These are phyloP conservation scores for Mycena capillaripes DNA, from an alignment of 768 basidiomycete species.

Conservation along the genomic window DNA sequence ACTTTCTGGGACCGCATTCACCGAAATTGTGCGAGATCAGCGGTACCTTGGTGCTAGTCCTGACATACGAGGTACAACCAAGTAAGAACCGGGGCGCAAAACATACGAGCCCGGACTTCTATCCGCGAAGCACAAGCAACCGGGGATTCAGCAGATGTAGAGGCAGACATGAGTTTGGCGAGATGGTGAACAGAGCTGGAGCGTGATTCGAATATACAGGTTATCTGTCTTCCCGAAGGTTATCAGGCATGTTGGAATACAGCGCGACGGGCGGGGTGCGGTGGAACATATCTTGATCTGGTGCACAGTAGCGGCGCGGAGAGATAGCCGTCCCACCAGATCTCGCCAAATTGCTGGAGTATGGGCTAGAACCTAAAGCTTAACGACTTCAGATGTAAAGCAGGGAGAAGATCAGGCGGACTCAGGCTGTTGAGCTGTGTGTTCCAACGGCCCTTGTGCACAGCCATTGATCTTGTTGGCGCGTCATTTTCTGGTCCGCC, in stretches of 20 bases:
- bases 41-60: background rate
- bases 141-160: background rate
- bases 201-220: background rate
- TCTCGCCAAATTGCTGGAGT: background rate
- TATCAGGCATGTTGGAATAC: too few species aligned
- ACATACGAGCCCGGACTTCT: too few species aligned
- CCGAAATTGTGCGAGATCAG: background rate
- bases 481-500: background rate
- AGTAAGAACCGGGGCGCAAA: too few species aligned
- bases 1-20: background rate
- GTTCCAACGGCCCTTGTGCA: background rate
- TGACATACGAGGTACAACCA: too few species aligned
- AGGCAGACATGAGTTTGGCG: background rate
- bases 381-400: too few species aligned
- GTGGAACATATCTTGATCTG: too few species aligned
- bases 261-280: too few species aligned
- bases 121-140: background rate
- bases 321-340: too few species aligned
- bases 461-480: background rate
- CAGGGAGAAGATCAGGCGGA: background rate
- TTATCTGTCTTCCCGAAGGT: background rate
- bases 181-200: background rate
- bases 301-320: too few species aligned
- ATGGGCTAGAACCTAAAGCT: background rate
- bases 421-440: background rate